Base-by-base conservation (phyloP, 805 yeast genomes). In the Ogataea siamensis region DNA sequence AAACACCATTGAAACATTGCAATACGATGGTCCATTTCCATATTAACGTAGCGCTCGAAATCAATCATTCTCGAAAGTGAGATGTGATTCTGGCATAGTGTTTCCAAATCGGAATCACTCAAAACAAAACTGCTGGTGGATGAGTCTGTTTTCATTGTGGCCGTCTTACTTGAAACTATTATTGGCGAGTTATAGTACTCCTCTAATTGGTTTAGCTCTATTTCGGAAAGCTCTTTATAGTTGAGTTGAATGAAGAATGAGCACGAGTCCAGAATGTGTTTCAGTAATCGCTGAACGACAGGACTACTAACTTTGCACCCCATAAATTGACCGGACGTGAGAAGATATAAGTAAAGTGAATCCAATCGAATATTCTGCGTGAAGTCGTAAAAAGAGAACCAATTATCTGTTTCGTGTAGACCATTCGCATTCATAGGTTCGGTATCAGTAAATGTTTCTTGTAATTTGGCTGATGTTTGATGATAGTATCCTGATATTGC, bases 321-420 rank as follows among this genome's bases (percentile, higher is more conserved):
- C 34, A 57, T 18, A 18, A 54, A 49, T 47, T 53, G 25, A 48
- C 49, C 32, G 55, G 54, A 30, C 45, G 62, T 45, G 57, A 62
- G 32, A 57, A 64, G 44, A 53, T 63, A 24, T 62, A 68, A 22
- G 62, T 60, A 32, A 58, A 54, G 18, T 56, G 66, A 33, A 59
- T 60, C 42, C 48, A 63, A 51, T 39, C 71, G 67, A n/a, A 47
- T 22, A 13, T 47, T 51, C 16, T 57, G 58, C 12, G 53, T 40
- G 31, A 54, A 50, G 45, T 58, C 63, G 32, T 48, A 56, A 34
- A 50, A 54, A 7, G 62, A 56, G 32, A 35, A 53, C 56, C 60
- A 57, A 32, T 45, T 32, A 7, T 40, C 32, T 1, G 43, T 15
- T n/a, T 42, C 50, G n/a, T 36, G 41, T 4, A 4, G 10, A 6